Conservation (phyloP, 345 rosid genomes). For the Sonneratia alba region DNA sequence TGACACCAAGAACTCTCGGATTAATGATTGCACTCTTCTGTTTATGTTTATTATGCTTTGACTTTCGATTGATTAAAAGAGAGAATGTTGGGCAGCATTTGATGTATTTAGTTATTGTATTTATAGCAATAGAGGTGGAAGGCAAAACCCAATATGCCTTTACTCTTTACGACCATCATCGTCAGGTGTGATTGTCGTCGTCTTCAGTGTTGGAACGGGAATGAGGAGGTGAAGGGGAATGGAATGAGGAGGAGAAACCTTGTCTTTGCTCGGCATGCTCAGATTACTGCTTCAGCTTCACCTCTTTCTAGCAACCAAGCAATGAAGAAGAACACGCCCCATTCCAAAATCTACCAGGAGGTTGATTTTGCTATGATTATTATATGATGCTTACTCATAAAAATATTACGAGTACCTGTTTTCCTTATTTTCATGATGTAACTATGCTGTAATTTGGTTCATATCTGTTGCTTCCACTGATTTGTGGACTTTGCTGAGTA, state of each 20-base stretch:
- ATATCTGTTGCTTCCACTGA: background rate
- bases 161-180: conserved; percentile 47
- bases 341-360: conserved; percentile 59
- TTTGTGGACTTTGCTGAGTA: conserved; percentile 12
- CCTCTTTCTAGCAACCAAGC: conserved; percentile 43
- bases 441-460: background rate
- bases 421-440: conserved; percentile 1
- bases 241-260: conserved; percentile 25
- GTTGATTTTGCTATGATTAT: conserved; percentile 36
- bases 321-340: conserved; percentile 47
- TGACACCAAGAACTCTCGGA: background rate
- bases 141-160: conserved; percentile 35
- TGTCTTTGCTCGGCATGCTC: conserved; percentile 24
- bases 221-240: conserved; percentile 23
- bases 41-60: background rate
- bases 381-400: background rate
- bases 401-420: background rate
- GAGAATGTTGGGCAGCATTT: background rate
- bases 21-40: background rate
- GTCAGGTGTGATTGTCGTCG: conserved; percentile 69
- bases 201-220: conserved; percentile 36
- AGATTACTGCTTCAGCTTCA: conserved; percentile 54
- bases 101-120: conserved; percentile 8
- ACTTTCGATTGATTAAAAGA: background rate
- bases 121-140: conserved; percentile 22